Evolutionary conservation across 2,329 filamentous ascomycete genomes (phyloP).

Genomic region (Ceratocystis huliohia): DNA sequence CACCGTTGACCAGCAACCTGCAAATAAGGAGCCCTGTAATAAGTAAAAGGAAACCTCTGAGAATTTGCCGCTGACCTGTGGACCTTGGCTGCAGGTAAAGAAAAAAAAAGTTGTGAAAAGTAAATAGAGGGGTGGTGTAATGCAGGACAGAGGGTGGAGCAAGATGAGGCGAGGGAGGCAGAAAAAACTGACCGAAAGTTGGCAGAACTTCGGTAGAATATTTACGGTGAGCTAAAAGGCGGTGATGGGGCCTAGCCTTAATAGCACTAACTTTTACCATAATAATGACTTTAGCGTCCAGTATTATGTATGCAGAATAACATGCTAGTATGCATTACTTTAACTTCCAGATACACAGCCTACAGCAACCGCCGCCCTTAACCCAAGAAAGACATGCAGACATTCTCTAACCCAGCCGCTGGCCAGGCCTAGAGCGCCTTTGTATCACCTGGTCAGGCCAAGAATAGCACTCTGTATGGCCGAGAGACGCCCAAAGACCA

Average conservation of each 20-base stretch:
- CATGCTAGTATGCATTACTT: too few relatives aligned
- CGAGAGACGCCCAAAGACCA: background rate
- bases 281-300: too few relatives aligned
- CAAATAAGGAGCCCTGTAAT: background rate
- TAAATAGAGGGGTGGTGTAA: background rate
- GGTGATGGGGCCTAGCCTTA: too few relatives aligned
- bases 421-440: background rate
- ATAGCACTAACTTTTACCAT: too few relatives aligned
- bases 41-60: background rate
- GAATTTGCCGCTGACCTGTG: background rate
- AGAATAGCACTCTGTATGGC: background rate
- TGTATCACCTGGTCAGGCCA: background rate
- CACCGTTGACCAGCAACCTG: slow-evolving; percentile 3
- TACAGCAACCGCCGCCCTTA: background rate
- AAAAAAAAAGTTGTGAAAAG: background rate
- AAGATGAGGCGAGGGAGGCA: background rate
- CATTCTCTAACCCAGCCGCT: background rate
- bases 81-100: background rate
- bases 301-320: too few relatives aligned
- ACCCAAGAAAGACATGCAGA: background rate
- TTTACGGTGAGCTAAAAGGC: background rate
- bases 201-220: background rate
- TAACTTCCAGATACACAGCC: background rate
- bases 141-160: too few relatives aligned
- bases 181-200: background rate